Evolutionary conservation across 176 grass and related monocot genomes (phyloP), one percentile per base, ranked within the genome.

Genomic region (Panicum miliaceum): DNA sequence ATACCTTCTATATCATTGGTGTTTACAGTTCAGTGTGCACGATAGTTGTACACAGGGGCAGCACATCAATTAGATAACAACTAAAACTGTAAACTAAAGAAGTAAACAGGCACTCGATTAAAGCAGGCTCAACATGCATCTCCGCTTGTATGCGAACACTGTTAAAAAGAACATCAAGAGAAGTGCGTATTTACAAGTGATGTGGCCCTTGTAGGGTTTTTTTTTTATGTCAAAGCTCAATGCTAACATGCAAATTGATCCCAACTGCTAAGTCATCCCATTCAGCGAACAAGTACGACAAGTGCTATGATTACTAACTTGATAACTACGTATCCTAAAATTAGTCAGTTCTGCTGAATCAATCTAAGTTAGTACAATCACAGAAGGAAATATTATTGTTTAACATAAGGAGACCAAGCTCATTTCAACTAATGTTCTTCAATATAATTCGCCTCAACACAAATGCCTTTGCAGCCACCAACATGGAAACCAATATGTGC

Each of bases 91-190:
- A 67, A 64, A 58, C 37, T 5, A 73, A 74, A 57, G 25, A 79
- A 79, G 27, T 60, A 75, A 75, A 48, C 20, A 75, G 4, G 66
- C 32, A 11, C 18, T 59, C n/a, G 12, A 35, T 74, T 43, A 74
- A 13, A 75, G 35, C 13, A 58, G 60, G 70, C 7, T 75, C 45
- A 40, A 81, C 27, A 87, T 68, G 62, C 29, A 73, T 29, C 2
- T 75, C 37, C 3, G 18, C 32, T 58, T 68, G 25, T 29, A 76
- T 25, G 12, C 2, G 4, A 60, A 60, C 12, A 32, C 0, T 20
- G 1, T 68, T 85, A 51, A 29, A 77, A 53, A 37, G 36, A 61
- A 60, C 36, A 61, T 61, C 7, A 61, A 25, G 1, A 77, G 20
- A 42, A 57, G 20, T 36, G 5, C 22, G 15, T 25, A 1, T 43